These are phyloP conservation scores for Nosema muscidifuracis DNA, from an alignment of 371 early-diverging fungal genomes.

Conservation along the genomic window DNA sequence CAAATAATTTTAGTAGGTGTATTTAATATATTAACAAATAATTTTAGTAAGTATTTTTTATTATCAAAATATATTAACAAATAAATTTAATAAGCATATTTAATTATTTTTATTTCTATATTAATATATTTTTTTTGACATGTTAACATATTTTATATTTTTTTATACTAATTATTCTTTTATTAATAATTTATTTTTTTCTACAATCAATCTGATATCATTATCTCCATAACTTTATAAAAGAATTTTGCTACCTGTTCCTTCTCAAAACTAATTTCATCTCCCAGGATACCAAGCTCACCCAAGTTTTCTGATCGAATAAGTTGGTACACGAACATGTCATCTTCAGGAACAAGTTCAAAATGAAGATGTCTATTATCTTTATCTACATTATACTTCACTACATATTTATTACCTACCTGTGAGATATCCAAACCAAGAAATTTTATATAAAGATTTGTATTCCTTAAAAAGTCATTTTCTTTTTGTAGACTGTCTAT, in stretches of 20 bases:
- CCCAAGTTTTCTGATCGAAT: slow-evolving; percentile 34
- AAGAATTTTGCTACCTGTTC: slow-evolving; percentile 52
- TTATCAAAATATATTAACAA: slow-evolving; percentile 4
- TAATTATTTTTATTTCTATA: not conserved
- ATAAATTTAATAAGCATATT: no score
- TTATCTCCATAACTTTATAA: slow-evolving; percentile 50
- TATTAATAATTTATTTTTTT: no score
- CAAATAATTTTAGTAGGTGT: no score
- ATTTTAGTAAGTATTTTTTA: no score
- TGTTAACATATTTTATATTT: no score
- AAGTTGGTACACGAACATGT: slow-evolving; percentile 40
- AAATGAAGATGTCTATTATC: slow-evolving; percentile 33
- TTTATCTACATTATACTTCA: slow-evolving; percentile 19
- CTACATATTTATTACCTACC: slow-evolving; percentile 17
- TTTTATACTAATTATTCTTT: no score
- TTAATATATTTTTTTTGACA: no score
- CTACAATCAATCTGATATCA: slow-evolving; percentile 21
- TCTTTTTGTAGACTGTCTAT: slow-evolving; percentile 36
- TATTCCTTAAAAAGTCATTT: slow-evolving; percentile 45
- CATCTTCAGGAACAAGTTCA: slow-evolving; percentile 25
- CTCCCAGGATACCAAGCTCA: slow-evolving; percentile 40
- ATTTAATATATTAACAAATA: no score
- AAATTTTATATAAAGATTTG: slow-evolving; percentile 31
- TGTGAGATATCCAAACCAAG: slow-evolving; percentile 44
- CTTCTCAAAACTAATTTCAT: slow-evolving; percentile 51